These are phyloP conservation scores for Trichoderma gracile DNA, from an alignment of 2,329 filamentous ascomycete species.

Conservation along the genomic window DNA sequence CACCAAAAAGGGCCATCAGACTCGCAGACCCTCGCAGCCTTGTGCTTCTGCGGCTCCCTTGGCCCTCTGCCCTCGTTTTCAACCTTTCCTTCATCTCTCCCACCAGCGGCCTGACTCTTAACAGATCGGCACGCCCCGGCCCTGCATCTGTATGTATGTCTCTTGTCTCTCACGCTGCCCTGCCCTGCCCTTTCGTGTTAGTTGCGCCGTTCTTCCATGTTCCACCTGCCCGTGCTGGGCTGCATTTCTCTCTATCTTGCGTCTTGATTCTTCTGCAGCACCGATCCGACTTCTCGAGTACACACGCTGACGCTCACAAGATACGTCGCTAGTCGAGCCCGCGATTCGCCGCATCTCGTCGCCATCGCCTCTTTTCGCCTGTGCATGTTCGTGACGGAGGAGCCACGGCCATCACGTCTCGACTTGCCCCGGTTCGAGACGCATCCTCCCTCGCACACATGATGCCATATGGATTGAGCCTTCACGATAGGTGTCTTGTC, in stretches of 20 bases:
- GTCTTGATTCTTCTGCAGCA: conserved; percentile 4
- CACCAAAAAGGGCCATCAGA: conserved; percentile 19
- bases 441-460: conserved; percentile 21
- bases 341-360: neutral
- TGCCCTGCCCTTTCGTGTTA: conserved; percentile 24
- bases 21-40: conserved; percentile 11
- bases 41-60: conserved; percentile 18
- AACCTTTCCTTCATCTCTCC: neutral
- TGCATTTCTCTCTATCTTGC: neutral
- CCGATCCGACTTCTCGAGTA: neutral
- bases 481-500: conserved; percentile 27
- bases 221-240: conserved; percentile 11
- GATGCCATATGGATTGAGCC: conserved; percentile 31
- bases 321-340: neutral
- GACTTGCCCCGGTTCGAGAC: conserved; percentile 19
- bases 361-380: neutral
- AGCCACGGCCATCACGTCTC: conserved; percentile 15
- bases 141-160: conserved; percentile 18
- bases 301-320: neutral
- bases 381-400: neutral
- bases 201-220: conserved; percentile 23
- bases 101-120: neutral
- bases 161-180: neutral
- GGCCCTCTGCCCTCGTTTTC: neutral
- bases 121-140: neutral